Evolutionary conservation across 2,329 filamentous ascomycete species (phyloP).

Genomic region (Penicillium brasilianum): DNA sequence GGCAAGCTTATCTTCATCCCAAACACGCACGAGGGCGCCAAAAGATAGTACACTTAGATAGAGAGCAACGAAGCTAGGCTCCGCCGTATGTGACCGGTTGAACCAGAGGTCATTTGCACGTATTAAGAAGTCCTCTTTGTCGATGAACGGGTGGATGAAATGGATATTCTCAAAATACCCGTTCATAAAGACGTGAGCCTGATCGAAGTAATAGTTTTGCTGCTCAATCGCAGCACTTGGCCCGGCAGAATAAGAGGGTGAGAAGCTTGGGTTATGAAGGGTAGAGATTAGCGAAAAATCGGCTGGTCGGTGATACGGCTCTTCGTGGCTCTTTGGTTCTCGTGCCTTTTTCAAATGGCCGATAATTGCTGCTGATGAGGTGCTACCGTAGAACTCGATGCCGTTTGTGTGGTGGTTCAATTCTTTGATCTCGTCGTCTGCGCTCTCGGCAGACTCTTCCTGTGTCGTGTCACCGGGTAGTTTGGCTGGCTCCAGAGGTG

Average conservation of each 20-base stretch:
- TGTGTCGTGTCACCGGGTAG: slow-evolving; percentile 23
- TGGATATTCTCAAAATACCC: slow-evolving; percentile 57
- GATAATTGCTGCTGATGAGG: slow-evolving; percentile 53
- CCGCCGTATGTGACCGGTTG: slow-evolving; percentile 34
- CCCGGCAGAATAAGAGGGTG: slow-evolving; percentile 33
- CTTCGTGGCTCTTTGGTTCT: slow-evolving; percentile 29
- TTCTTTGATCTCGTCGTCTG: slow-evolving; percentile 49
- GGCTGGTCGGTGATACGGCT: slow-evolving; percentile 20
- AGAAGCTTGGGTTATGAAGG: slow-evolving; percentile 54
- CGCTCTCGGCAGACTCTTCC: slow-evolving; percentile 33
- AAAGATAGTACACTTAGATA: slow-evolving; percentile 56
- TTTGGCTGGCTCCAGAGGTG: slow-evolving; percentile 23
- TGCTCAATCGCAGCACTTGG: slow-evolving; percentile 29
- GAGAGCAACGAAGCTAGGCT: slow-evolving; percentile 53
- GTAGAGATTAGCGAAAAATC: slow-evolving; percentile 51
- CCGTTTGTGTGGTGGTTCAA: slow-evolving; percentile 53
- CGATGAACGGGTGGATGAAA: slow-evolving; percentile 55
- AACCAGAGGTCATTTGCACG: slow-evolving; percentile 54
- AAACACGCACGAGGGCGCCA: slow-evolving; percentile 52
- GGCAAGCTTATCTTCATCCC: slow-evolving; percentile 51
- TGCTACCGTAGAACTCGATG: slow-evolving; percentile 56
- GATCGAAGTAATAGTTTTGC: slow-evolving; percentile 50
- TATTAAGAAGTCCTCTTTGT: slow-evolving; percentile 51
- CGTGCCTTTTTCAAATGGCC: slow-evolving; percentile 47
- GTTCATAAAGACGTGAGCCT: slow-evolving; percentile 54